Percentiles rank a stretch among this genome's conserved stretches.
Conservation (phyloP, 179 eudicot species). For the Vitellaria paradoxa region DNA sequence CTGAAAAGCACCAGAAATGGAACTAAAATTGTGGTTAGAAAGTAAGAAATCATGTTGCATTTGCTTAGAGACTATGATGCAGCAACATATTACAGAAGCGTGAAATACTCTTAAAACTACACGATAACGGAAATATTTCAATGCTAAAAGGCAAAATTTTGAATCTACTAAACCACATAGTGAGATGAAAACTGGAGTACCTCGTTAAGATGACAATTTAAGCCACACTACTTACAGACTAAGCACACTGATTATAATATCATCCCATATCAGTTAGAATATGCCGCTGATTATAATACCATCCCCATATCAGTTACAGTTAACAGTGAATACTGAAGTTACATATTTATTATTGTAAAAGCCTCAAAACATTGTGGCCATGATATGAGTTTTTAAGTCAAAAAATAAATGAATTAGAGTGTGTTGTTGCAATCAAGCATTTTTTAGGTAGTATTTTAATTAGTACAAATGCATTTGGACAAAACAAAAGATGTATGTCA, state of each 20-base stretch:
- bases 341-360: background rate
- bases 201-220: too few species aligned
- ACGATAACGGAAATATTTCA: background rate
- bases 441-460: background rate
- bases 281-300: too few species aligned
- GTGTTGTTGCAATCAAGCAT: background rate
- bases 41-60: background rate
- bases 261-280: too few species aligned
- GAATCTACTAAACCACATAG: background rate
- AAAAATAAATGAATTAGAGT: background rate
- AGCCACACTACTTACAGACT: background rate
- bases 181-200: too few species aligned
- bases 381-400: background rate
- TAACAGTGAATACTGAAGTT: background rate
- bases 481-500: background rate
- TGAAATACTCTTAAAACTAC: background rate
- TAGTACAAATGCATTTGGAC: background rate
- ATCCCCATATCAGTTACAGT: background rate
- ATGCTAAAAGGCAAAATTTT: background rate
- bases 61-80: background rate
- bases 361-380: background rate
- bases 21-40: constrained; percentile 12
- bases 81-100: background rate
- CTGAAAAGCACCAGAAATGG: constrained; percentile 45
- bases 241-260: too few species aligned